Base-by-base conservation (phyloP, 805 yeast genomes). In the Danielozyma ontarioensis region DNA sequence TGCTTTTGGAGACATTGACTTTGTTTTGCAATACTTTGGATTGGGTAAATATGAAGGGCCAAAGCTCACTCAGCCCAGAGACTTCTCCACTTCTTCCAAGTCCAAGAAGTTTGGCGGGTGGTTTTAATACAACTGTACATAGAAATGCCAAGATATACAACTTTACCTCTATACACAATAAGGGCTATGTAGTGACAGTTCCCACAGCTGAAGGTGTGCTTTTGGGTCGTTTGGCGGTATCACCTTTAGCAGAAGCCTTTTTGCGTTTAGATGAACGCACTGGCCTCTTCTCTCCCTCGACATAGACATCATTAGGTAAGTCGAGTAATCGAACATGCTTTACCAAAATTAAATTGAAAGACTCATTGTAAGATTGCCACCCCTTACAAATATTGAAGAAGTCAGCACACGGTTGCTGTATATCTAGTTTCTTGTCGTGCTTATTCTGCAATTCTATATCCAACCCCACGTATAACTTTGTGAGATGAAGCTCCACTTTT, bases 381-480 rank as follows among this genome's bases (percentile, higher is more conserved):
- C 76, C 71, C 42, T 85, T 79, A 58, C 97, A 86, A 5, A 86
- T 60, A 27, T 73, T 79, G 61, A 75, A 87, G 55, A 90, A 93
- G 40, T 93, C 97, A 14, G 85, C 73, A 53, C 97, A 89, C 13
- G 96, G 96, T 42, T 79, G 74, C 48, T 83, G 95, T 36, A 90
- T 81, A 55, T 88, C 96, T 45, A 89, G 70, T 46, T 79, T 75
- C 62, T 76, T 74, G 16, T 74, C 77, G 32, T 72, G 72, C 22
- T 44, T 47, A 17, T 55, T 50, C 5, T 68, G 25, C 61, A 62
- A 40, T 56, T 70, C 46, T 13, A 82, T 56, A 13, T 72, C 80
- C 29, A 93, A 60, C 1, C 97, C 98, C 48, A 93, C 76, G 57
- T 75, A 93, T 39, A 88, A 64, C 29, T 84, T 81, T 13, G 94